These are phyloP conservation scores for Blastomyces parvus DNA, from an alignment of 2,329 filamentous ascomycete genomes.

Conservation along the genomic window DNA sequence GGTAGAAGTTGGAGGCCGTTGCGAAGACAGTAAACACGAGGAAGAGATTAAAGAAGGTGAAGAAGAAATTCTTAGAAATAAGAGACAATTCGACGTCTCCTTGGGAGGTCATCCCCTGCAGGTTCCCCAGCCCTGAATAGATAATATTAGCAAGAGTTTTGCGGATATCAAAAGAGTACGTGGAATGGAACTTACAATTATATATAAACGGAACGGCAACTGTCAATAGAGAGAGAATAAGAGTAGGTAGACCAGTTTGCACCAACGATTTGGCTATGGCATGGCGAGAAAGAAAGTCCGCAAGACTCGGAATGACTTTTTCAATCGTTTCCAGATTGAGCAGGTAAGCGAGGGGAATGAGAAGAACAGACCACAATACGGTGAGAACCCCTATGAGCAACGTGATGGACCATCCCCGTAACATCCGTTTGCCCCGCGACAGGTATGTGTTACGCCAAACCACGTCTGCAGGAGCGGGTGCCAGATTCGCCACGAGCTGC, in stretches of 20 bases:
- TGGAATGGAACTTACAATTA: conserved; percentile 52
- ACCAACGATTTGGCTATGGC: conserved; percentile 65
- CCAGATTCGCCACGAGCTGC: conserved; percentile 71
- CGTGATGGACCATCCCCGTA: conserved; percentile 76
- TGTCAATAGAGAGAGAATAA: conserved; percentile 77
- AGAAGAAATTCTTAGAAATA: conserved; percentile 98
- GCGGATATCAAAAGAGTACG: neutral
- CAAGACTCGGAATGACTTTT: conserved; percentile 61
- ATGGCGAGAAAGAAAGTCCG: conserved; percentile 57
- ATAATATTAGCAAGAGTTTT: neutral
- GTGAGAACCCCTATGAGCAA: conserved; percentile 72
- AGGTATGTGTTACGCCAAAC: conserved; percentile 92
- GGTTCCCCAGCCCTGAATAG: conserved; percentile 59
- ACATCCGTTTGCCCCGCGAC: conserved; percentile 60
- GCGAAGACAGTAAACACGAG: conserved; percentile 84
- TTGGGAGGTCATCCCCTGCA: conserved; percentile 89
- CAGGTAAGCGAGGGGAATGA: conserved; percentile 67
- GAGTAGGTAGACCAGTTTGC: conserved; percentile 76
- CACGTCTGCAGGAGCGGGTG: conserved; percentile 84
- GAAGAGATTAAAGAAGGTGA: conserved; percentile 98
- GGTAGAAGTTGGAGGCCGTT: conserved; percentile 65
- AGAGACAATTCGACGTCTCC: conserved; percentile 89
- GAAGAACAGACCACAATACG: conserved; percentile 76
- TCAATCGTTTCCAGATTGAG: conserved; percentile 73
- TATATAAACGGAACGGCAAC: conserved; percentile 88